A percentile compares a stretch with the other conserved stretches of the same genome.
phyloP scores from a whole-genome alignment of 2,329 filamentous ascomycete genomes.

The Phialemonium atrogriseum region DNA sequence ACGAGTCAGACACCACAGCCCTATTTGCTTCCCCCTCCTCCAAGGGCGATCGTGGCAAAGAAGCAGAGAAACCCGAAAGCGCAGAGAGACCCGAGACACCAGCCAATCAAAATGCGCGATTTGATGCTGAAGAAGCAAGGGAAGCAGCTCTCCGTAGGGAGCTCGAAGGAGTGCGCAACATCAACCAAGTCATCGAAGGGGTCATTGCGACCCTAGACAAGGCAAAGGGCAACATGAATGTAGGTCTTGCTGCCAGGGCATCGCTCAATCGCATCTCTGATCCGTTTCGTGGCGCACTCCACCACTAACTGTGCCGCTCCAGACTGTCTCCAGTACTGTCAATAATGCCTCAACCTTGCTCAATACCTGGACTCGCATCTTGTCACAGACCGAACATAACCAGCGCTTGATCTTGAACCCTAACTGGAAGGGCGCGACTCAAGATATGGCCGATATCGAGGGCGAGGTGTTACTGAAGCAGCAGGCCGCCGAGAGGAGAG shows the following conservation, averaged over 20 bases:
- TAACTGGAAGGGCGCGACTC: conserved; percentile 78
- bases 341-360: conserved; percentile 80
- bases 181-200: conserved; percentile 81
- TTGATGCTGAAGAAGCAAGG: conserved; percentile 58
- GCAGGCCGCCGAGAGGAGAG: conserved; percentile 68
- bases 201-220: conserved; percentile 64
- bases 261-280: neutral
- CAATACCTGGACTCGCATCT: conserved; percentile 91
- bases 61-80: conserved; percentile 10
- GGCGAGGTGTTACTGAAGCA: conserved; percentile 66
- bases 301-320: conserved; percentile 8
- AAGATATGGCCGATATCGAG: conserved; percentile 82
- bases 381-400: conserved; percentile 96
- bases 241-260: conserved; percentile 26
- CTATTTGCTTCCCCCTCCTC: conserved; percentile 3
- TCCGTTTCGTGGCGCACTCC: conserved; percentile 3
- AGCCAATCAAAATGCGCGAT: conserved; percentile 31
- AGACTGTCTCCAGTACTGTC: conserved; percentile 82
- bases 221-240: conserved; percentile 70
- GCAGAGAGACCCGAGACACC: conserved; percentile 35
- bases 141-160: conserved; percentile 71
- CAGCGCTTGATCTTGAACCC: conserved; percentile 85
- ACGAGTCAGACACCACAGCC: too few species aligned
- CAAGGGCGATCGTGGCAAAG: neutral
- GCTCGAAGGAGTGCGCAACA: conserved; percentile 71